Percentiles rank a stretch among this genome's conserved stretches.
Conservation (phyloP, 2,329 filamentous ascomycete genomes). For the Cladosporium sp. region DNA sequence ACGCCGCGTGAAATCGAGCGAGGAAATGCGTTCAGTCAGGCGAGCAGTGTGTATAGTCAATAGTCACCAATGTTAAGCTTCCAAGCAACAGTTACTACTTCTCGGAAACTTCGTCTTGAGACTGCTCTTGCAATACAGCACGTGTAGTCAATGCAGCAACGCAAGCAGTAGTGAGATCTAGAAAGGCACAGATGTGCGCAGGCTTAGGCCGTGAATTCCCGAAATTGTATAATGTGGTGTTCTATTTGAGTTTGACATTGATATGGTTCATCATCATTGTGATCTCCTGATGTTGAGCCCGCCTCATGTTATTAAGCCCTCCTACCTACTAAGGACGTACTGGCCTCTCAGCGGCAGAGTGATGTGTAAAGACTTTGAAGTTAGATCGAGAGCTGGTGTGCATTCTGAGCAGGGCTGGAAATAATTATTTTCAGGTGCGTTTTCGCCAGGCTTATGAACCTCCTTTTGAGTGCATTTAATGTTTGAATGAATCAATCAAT, state of each 20-base stretch:
- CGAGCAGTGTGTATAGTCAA: conserved; percentile 18
- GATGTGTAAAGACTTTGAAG: too few relatives aligned
- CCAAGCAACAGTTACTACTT: not conserved
- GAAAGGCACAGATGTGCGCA: not conserved
- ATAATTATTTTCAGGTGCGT: not conserved
- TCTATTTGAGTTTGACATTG: too few relatives aligned
- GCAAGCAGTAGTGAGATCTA: not conserved
- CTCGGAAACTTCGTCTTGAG: not conserved
- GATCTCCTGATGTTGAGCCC: too few relatives aligned
- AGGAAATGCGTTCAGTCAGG: not conserved
- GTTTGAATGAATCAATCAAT: not conserved
- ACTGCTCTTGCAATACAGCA: not conserved
- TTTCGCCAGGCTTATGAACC: not conserved
- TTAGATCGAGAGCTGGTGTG: not conserved
- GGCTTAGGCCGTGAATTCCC: too few relatives aligned
- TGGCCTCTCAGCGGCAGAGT: too few relatives aligned
- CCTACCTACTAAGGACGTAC: too few relatives aligned
- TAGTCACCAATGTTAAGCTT: not conserved
- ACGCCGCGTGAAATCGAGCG: conserved; percentile 1
- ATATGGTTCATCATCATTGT: too few relatives aligned
- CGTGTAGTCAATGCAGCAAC: not conserved
- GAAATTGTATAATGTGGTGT: too few relatives aligned
- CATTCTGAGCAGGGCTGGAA: not conserved
- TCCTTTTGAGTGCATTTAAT: not conserved
- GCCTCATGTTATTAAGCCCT: too few relatives aligned